Evolutionary conservation across 345 rosid species (phyloP).

Genomic region (Murraya paniculata): DNA sequence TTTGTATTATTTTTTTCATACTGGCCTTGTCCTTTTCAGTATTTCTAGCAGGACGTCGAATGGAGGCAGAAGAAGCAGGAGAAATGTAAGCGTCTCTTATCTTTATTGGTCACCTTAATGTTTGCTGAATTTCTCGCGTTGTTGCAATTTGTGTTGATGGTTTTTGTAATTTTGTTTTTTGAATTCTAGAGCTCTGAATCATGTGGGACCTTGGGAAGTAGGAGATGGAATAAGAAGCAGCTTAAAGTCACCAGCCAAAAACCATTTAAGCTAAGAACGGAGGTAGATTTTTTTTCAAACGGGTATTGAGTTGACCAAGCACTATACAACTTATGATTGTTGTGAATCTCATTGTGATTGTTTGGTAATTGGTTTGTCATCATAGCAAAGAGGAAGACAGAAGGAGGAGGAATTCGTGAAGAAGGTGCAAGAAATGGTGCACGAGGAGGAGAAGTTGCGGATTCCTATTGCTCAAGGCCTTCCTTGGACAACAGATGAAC

Average conservation of each 20-base stretch:
- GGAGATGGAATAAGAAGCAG: constrained; percentile 65
- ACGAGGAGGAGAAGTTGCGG: constrained; percentile 63
- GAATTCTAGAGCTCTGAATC: constrained; percentile 71
- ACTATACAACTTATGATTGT: not conserved
- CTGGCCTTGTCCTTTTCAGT: constrained; percentile 26
- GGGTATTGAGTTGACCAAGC: not conserved
- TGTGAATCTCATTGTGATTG: not conserved
- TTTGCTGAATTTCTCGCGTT: not conserved
- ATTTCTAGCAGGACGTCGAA: constrained; percentile 53
- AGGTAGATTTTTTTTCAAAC: constrained; percentile 39
- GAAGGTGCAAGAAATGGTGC: constrained; percentile 68
- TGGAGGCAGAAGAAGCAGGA: constrained; percentile 69
- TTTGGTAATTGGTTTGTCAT: constrained; percentile 11
- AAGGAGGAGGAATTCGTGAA: constrained; percentile 84
- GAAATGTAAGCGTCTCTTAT: constrained; percentile 51
- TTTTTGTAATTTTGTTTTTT: constrained; percentile 7
- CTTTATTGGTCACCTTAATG: not conserved
- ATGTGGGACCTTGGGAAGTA: constrained; percentile 50
- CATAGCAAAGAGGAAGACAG: constrained; percentile 79
- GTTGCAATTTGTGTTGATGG: not conserved
- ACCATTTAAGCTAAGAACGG: constrained; percentile 89
- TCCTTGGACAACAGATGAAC: constrained; percentile 96
- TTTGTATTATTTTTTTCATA: constrained; percentile 1
- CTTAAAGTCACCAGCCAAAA: constrained; percentile 51
- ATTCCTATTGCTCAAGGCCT: constrained; percentile 90